Evolutionary conservation across 2,329 filamentous ascomycete species (phyloP), one percentile per base, ranked within the genome.

Genomic region (Stenocarpella maydis): DNA sequence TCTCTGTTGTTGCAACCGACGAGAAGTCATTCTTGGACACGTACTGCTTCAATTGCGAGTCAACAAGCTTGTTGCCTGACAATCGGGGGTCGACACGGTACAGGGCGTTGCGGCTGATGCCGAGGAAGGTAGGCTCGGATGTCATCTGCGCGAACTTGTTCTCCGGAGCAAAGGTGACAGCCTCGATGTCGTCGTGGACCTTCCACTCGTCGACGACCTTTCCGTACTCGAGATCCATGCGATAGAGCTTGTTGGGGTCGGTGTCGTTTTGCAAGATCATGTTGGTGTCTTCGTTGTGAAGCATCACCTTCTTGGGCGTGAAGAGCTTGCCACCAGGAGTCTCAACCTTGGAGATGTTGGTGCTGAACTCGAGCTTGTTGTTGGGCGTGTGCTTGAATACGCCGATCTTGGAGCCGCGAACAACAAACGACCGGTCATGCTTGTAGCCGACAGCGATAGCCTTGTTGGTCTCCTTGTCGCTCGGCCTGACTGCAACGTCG

Each of bases 201-300:
- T 97, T 97, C 96, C 96, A 99, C 80, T 99, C 96, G 77, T 99
- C 96, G 2, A 98, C 94, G 43, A 99, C 93, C 82, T 98, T 98
- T 74, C 96, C 96, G 75, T 97, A 97, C 80, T 99, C 95, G 53
- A 99, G 86, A 81, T 99, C 96, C 96, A 99, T 98, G 54, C 93
- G 93, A 79, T 95, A 99, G 1, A 99, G 87, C 64, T 93, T 94
- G 82, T 97, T 95, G 1, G 95, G 93, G 73, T 98, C 92, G 64
- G 90, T 79, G 60, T 86, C 85, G 75, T 97, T 95, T 79, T 98
- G 95, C 69, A 98, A 81, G 71, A 98, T 92, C 87, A 98, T 91
- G 77, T 97, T 94, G 54, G 90, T 87, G 81, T 98, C 95, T 79
- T 96, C 93, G 37, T 92, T 92, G 77, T 98, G 95, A 58, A 98